Evolutionary conservation across 129 eudicot genomes (phyloP).

Genomic region (Lactuca sativa): DNA sequence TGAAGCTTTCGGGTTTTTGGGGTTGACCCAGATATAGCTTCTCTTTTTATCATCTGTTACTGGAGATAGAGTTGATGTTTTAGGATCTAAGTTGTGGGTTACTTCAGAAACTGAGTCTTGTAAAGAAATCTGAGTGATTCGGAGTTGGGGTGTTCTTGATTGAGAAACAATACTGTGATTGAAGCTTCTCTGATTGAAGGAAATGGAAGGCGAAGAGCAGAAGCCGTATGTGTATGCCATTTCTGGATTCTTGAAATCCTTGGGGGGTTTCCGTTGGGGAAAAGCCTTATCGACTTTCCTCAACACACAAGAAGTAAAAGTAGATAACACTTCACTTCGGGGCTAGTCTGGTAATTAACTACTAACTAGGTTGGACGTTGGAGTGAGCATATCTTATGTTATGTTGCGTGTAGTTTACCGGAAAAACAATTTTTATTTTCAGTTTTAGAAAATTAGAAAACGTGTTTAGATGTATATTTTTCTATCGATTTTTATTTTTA

Average conservation of each 20-base stretch:
- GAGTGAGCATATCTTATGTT: not conserved
- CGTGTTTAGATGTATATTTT: too few species aligned
- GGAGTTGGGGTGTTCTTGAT: slow-evolving; percentile 35
- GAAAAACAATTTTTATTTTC: too few species aligned
- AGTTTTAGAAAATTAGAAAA: too few species aligned
- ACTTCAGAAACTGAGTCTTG: slow-evolving; percentile 46
- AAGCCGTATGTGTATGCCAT: slow-evolving; percentile 42
- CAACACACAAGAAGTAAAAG: not conserved
- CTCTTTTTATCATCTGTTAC: slow-evolving; percentile 22
- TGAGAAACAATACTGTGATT: slow-evolving; percentile 21
- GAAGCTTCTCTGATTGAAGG: slow-evolving; percentile 29
- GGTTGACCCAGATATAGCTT: slow-evolving; percentile 75
- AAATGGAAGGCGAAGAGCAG: slow-evolving; percentile 34
- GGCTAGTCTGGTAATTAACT: not conserved
- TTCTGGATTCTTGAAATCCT: not conserved
- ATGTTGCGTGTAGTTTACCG: too few species aligned
- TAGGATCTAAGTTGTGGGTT: slow-evolving; percentile 29
- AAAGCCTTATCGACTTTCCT: slow-evolving; percentile 28
- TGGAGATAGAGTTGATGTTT: slow-evolving; percentile 17
- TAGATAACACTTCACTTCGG: not conserved
- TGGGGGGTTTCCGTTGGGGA: slow-evolving; percentile 15
- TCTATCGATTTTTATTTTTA: too few species aligned
- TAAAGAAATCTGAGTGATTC: slow-evolving; percentile 39
- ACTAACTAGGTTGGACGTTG: not conserved
- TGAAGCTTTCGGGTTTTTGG: slow-evolving; percentile 69